Conservation (phyloP, 805 yeast species). For the Schizosaccharomyces octosporus region DNA sequence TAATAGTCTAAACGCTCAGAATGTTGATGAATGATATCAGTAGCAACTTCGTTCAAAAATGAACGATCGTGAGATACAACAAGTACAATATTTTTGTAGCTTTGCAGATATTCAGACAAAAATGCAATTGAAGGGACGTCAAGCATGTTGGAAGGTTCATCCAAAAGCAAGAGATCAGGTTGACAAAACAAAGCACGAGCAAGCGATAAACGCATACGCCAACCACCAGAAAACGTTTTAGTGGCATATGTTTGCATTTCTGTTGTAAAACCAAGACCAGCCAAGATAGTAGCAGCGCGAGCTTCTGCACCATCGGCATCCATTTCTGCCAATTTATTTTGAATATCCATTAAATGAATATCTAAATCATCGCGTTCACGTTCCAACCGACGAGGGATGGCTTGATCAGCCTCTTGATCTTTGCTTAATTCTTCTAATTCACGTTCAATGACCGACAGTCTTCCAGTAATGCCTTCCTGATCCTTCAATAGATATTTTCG, state of each 20-base stretch:
- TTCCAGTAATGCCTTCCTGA: slow-evolving; percentile 33
- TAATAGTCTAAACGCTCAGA: slow-evolving; percentile 91
- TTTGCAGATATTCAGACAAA: slow-evolving; percentile 65
- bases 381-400: slow-evolving; percentile 56
- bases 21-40: slow-evolving; percentile 94
- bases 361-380: slow-evolving; percentile 77
- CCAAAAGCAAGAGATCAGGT: slow-evolving; percentile 76
- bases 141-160: slow-evolving; percentile 99
- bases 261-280: slow-evolving; percentile 77
- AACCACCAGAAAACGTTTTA: slow-evolving; percentile 93
- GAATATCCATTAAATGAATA: slow-evolving; percentile 49
- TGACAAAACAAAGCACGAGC: slow-evolving; percentile 95
- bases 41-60: slow-evolving; percentile 89
- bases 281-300: slow-evolving; percentile 79
- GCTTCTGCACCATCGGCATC: slow-evolving; percentile 95
- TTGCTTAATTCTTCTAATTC: slow-evolving; percentile 18
- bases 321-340: slow-evolving; percentile 67
- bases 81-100: slow-evolving; percentile 69
- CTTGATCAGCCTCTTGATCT: slow-evolving; percentile 35
- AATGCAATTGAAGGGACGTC: slow-evolving; percentile 96
- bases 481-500: slow-evolving; percentile 66
- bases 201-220: slow-evolving; percentile 98
- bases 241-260: slow-evolving; percentile 68
- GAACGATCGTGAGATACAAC: slow-evolving; percentile 97
- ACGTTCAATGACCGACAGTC: slow-evolving; percentile 58